phyloP scores from a whole-genome alignment of 805 yeast genomes.

The Cyberlindnera petersonii region DNA sequence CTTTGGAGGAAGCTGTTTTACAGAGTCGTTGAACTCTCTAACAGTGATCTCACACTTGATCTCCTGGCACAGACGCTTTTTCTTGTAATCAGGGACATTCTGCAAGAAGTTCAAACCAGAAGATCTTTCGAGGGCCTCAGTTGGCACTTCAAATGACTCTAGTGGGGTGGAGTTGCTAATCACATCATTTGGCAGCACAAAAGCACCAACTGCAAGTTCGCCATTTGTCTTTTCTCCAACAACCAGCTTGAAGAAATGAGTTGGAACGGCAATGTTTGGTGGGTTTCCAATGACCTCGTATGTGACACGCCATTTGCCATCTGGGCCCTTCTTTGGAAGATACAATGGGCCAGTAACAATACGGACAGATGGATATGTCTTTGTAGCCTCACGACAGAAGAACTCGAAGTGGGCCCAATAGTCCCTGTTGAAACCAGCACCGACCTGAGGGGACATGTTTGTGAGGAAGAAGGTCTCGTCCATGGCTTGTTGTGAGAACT shows the following conservation, averaged over 20 bases:
- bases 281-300: slow-evolving; percentile 97
- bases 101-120: slow-evolving; percentile 80
- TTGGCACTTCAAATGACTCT: slow-evolving; percentile 76
- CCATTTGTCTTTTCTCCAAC: slow-evolving; percentile 67
- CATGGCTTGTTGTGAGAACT: slow-evolving; percentile 87
- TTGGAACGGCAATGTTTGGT: slow-evolving; percentile 94
- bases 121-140: slow-evolving; percentile 84
- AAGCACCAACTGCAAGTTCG: slow-evolving; percentile 75
- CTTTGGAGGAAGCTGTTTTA: slow-evolving; percentile 14
- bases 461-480: slow-evolving; percentile 87
- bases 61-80: slow-evolving; percentile 71
- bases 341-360: slow-evolving; percentile 92
- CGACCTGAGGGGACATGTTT: slow-evolving; percentile 95
- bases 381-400: slow-evolving; percentile 74
- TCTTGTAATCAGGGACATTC: slow-evolving; percentile 53
- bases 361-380: slow-evolving; percentile 69
- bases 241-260: slow-evolving; percentile 89
- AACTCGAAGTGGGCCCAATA: slow-evolving; percentile 97
- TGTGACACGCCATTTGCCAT: slow-evolving; percentile 78
- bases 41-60: slow-evolving; percentile 76
- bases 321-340: slow-evolving; percentile 68
- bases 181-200: slow-evolving; percentile 85
- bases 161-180: slow-evolving; percentile 72
- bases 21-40: slow-evolving; percentile 62
- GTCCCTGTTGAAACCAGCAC: slow-evolving; percentile 95